phyloP scores from a whole-genome alignment of 306 rosid genomes.

The Citrullus amarus region DNA sequence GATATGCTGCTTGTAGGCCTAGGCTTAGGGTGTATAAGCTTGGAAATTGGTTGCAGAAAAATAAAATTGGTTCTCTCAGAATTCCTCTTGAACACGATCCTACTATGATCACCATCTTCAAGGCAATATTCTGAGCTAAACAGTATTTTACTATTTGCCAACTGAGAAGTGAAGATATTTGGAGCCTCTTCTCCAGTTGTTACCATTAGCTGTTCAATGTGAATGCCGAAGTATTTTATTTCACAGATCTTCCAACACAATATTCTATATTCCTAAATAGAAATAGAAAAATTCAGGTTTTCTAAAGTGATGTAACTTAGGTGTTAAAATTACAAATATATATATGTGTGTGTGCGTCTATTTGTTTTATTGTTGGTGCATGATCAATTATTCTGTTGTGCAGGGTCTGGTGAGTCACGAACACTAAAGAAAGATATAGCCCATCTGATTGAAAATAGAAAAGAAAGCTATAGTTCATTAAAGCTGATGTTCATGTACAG shows the following conservation, averaged over 20 bases:
- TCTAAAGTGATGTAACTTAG: background rate
- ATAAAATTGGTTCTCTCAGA: background rate
- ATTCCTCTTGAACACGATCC: background rate
- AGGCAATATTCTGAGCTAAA: background rate
- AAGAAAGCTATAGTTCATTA: constrained; percentile 29
- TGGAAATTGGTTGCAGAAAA: background rate
- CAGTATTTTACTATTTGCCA: background rate
- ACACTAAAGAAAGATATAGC: constrained; percentile 55
- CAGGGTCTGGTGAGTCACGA: constrained; percentile 92
- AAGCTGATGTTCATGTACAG: constrained; percentile 47
- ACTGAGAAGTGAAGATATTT: background rate
- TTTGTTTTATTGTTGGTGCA: background rate
- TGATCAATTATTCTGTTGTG: background rate
- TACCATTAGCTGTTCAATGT: background rate
- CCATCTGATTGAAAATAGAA: constrained; percentile 12
- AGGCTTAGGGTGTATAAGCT: background rate
- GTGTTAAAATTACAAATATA: background rate
- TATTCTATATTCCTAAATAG: background rate
- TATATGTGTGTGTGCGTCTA: too few relatives aligned
- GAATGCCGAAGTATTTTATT: background rate
- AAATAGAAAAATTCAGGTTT: background rate
- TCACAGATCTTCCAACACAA: background rate
- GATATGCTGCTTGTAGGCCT: background rate
- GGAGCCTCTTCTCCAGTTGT: background rate
- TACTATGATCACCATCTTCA: background rate